Percentiles rank a stretch among this genome's conserved stretches.
These are phyloP conservation scores for Flaveria ramosissima DNA, from an alignment of 129 eudicot species.

Conservation along the genomic window DNA sequence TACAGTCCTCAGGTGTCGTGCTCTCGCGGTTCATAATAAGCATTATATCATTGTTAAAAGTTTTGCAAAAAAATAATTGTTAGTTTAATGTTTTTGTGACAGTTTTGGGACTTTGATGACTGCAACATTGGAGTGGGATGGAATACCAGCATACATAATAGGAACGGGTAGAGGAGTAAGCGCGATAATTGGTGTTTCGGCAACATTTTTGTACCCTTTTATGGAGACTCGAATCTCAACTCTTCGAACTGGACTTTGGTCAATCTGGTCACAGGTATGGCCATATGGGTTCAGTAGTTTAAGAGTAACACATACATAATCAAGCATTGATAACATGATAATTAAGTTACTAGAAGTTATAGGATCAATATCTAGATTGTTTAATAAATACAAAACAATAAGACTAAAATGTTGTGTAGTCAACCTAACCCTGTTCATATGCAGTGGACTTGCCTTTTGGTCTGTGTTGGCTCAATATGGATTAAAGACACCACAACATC, in stretches of 20 bases:
- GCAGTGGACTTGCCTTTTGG: conserved; percentile 84
- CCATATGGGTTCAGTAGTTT: background rate
- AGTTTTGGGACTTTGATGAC: conserved; percentile 98
- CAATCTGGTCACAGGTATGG: conserved; percentile 94
- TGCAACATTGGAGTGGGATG: conserved; percentile 85
- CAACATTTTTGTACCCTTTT: conserved; percentile 79
- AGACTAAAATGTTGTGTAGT: background rate
- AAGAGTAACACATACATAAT: background rate
- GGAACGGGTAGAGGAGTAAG: conserved; percentile 83
- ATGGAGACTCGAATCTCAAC: conserved; percentile 71
- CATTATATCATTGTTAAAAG: background rate
- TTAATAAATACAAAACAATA: background rate
- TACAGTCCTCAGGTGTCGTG: conserved; percentile 75
- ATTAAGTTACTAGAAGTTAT: background rate
- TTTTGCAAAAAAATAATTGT: background rate
- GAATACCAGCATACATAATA: conserved; percentile 83
- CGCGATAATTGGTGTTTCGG: conserved; percentile 80
- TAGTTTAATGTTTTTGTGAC: conserved; percentile 8
- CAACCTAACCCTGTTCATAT: conserved; percentile 9
- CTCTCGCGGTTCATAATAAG: background rate
- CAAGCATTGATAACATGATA: background rate
- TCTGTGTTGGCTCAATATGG: conserved; percentile 83
- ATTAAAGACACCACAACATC: conserved; percentile 48
- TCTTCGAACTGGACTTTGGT: conserved; percentile 93
- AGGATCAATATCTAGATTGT: background rate